A percentile compares a stretch with the other conserved stretches of the same genome.
phyloP scores from a whole-genome alignment of 225 moss, liverwort and hornwort species.

The Rhytidiadelphus loreus region DNA sequence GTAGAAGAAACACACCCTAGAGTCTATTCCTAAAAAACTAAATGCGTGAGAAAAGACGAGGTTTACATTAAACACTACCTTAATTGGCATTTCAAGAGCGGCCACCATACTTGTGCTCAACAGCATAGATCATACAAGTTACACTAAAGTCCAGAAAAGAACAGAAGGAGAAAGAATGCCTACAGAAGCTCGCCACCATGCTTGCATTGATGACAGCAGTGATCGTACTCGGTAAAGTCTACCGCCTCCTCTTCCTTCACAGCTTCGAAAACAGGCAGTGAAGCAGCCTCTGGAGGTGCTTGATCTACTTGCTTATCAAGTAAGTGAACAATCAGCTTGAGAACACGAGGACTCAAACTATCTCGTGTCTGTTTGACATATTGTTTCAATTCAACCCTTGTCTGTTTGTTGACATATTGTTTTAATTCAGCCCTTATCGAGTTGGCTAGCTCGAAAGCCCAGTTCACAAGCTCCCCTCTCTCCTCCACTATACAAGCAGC shows the following conservation, averaged over 20 bases:
- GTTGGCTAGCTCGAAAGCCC: slow-evolving; percentile 24
- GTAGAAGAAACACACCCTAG: neutral
- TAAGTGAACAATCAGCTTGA: slow-evolving; percentile 8
- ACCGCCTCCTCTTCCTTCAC: slow-evolving; percentile 9
- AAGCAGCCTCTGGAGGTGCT: neutral
- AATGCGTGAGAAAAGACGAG: neutral
- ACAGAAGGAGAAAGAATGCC: neutral
- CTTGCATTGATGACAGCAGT: slow-evolving; percentile 31
- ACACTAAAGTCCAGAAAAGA: neutral
- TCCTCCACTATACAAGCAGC: slow-evolving; percentile 51
- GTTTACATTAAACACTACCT: neutral
- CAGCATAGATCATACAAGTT: neutral
- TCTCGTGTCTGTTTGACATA: neutral
- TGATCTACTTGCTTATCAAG: slow-evolving; percentile 16
- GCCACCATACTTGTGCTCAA: neutral
- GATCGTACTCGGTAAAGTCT: slow-evolving; percentile 3
- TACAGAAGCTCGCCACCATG: slow-evolving; percentile 34
- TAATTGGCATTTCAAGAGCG: neutral
- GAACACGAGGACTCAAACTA: slow-evolving; percentile 8
- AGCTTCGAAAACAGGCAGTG: neutral
- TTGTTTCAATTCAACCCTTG: slow-evolving; percentile 8
- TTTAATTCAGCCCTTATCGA: slow-evolving; percentile 9
- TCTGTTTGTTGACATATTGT: neutral
- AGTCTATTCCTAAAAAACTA: neutral
- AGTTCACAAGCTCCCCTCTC: slow-evolving; percentile 33